Conservation (phyloP, 108 stramenopile species). For the Ochromonas danica region DNA sequence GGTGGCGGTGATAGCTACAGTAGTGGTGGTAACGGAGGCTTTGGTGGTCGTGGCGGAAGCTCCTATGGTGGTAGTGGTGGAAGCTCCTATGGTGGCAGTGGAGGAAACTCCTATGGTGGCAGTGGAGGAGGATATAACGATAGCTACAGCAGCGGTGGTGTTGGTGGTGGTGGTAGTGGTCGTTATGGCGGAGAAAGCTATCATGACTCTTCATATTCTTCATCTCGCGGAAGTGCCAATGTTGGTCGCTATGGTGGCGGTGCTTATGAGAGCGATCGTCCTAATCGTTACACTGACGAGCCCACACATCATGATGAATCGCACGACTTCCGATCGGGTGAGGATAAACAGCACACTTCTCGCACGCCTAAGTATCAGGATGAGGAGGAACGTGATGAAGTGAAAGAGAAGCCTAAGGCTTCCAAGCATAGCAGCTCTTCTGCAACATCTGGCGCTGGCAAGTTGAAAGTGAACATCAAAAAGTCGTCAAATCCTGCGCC, state of each 20-base stretch:
- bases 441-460: not conserved
- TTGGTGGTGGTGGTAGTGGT: not conserved
- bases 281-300: constrained; percentile 2
- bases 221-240: not conserved
- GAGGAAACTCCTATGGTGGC: constrained; percentile 14
- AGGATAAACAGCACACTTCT: too few relatives aligned
- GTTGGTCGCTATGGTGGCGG: not conserved
- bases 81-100: constrained; percentile 1
- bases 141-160: constrained; percentile 17
- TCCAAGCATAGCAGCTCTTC: not conserved
- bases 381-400: not conserved
- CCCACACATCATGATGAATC: too few relatives aligned
- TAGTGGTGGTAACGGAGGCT: constrained; percentile 14
- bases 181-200: not conserved
- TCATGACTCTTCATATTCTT: not conserved
- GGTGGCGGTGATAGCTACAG: constrained; percentile 22
- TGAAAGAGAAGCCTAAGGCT: not conserved
- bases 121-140: not conserved
- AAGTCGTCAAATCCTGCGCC: not conserved
- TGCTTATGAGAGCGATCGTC: constrained; percentile 11
- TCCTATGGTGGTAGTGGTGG: constrained; percentile 29
- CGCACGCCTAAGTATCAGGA: not conserved
- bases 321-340: too few relatives aligned
- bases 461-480: constrained; percentile 35
- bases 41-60: not conserved